These are phyloP conservation scores for Russula lepida DNA, from an alignment of 768 basidiomycete genomes.

Conservation along the genomic window DNA sequence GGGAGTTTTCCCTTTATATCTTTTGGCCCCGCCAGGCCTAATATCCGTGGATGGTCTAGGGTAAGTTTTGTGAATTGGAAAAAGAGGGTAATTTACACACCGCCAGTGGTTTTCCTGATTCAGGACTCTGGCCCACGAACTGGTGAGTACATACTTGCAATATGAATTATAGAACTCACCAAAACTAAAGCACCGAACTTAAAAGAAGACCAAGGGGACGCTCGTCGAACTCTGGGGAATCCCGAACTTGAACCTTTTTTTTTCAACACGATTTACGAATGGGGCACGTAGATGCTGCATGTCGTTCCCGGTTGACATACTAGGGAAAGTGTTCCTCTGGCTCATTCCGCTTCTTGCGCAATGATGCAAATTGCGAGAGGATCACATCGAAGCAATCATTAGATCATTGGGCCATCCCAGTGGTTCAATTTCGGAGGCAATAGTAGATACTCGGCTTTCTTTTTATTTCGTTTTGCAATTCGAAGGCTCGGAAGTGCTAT, in stretches of 20 bases:
- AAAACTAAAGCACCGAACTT: background rate
- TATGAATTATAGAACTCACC: background rate
- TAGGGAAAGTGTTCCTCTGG: background rate
- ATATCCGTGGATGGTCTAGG: slow-evolving; percentile 9
- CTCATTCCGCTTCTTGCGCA: background rate
- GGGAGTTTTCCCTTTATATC: background rate
- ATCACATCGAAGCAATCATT: background rate
- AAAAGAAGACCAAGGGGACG: background rate
- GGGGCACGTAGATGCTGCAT: background rate
- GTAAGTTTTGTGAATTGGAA: background rate
- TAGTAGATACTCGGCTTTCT: background rate
- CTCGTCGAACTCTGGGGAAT: background rate
- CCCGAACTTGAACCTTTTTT: background rate
- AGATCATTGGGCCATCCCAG: background rate
- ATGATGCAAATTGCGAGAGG: background rate
- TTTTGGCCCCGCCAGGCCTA: background rate
- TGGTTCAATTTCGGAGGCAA: background rate
- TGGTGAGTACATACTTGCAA: background rate
- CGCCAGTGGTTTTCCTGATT: background rate
- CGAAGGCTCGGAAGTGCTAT: too few species aligned
- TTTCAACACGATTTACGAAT: background rate
- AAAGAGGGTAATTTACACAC: background rate
- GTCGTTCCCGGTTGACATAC: background rate
- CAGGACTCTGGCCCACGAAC: background rate
- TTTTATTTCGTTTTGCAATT: background rate